phyloP scores from a whole-genome alignment of 768 basidiomycete species.

The Calocera cornea region DNA sequence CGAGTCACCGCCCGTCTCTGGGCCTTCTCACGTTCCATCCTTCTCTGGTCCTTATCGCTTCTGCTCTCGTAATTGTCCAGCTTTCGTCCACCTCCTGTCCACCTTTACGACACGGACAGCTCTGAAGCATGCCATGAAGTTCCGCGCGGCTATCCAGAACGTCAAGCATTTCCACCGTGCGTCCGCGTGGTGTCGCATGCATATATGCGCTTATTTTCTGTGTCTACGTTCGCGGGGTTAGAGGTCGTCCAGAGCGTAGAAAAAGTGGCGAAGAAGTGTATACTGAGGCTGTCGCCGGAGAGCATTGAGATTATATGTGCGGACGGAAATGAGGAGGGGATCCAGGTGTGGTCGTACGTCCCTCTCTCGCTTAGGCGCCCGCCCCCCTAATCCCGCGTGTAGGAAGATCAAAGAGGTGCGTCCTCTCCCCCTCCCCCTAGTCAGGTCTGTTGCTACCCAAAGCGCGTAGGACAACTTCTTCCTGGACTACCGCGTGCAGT shows the following conservation, averaged over 20 bases:
- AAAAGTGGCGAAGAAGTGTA: slow-evolving; percentile 71
- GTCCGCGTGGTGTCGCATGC: slow-evolving; percentile 15
- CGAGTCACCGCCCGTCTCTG: too few relatives aligned
- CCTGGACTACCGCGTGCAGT: slow-evolving; percentile 69
- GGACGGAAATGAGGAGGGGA: slow-evolving; percentile 66
- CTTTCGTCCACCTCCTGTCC: background rate
- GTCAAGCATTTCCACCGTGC: slow-evolving; percentile 43
- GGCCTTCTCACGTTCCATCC: too few relatives aligned
- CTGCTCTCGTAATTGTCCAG: too few relatives aligned
- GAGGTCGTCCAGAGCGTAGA: slow-evolving; percentile 71
- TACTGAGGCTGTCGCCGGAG: slow-evolving; percentile 61
- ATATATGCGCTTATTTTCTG: background rate
- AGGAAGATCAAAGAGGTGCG: slow-evolving; percentile 18
- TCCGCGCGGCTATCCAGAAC: slow-evolving; percentile 46
- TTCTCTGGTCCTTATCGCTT: too few relatives aligned
- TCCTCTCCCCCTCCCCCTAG: slow-evolving; percentile 41
- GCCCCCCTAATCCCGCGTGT: background rate
- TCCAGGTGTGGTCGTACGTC: slow-evolving; percentile 72
- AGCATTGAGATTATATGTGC: slow-evolving; percentile 77
- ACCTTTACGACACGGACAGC: too few relatives aligned
- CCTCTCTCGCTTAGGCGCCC: background rate
- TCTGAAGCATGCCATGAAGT: slow-evolving; percentile 35
- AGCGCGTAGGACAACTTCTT: slow-evolving; percentile 37
- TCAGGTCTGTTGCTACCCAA: slow-evolving; percentile 18
- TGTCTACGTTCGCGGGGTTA: slow-evolving; percentile 19